Conservation (phyloP, 1,139 yeast genomes). For the Taiozyma sp. region DNA sequence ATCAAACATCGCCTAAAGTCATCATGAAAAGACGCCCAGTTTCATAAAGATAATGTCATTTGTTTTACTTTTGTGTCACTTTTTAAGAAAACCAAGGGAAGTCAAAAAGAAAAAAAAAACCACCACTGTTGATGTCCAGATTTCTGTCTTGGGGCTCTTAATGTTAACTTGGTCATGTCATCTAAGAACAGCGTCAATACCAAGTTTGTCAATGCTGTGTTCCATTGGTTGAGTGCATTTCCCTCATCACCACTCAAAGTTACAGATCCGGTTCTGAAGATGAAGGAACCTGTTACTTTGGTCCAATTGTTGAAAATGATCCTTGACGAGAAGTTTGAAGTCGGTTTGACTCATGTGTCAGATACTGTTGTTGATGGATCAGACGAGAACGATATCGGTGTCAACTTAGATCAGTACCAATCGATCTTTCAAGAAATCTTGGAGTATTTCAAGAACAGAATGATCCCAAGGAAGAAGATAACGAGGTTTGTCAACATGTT, state of each 20-base stretch:
- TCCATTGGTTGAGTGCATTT: constrained; percentile 15
- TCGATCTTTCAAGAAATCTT: not conserved
- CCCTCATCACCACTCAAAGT: constrained; percentile 9
- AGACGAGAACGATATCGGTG: not conserved
- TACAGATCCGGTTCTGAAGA: constrained; percentile 4
- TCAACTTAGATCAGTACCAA: not conserved
- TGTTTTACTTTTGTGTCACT: not conserved
- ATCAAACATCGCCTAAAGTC: not conserved
- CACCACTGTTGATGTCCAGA: not conserved
- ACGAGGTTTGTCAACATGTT: constrained; percentile 8
- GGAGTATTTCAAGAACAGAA: constrained; percentile 3
- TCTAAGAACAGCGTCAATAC: not conserved
- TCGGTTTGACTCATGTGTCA: too few species aligned
- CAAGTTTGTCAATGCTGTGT: constrained; percentile 11
- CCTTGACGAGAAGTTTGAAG: not conserved
- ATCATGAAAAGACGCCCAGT: constrained; percentile 3
- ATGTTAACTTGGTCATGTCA: not conserved
- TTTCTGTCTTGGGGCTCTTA: too few species aligned
- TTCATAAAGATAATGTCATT: not conserved
- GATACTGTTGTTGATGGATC: not conserved
- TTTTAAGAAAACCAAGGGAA: not conserved
- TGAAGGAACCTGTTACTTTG: not conserved
- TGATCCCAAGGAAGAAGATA: constrained; percentile 8
- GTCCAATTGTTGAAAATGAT: not conserved
- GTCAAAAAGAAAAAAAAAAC: too few species aligned